Evolutionary conservation across 768 basidiomycete genomes (phyloP), one percentile per base, ranked within the genome.

Genomic region (Boletus rufocinnamomeus): DNA sequence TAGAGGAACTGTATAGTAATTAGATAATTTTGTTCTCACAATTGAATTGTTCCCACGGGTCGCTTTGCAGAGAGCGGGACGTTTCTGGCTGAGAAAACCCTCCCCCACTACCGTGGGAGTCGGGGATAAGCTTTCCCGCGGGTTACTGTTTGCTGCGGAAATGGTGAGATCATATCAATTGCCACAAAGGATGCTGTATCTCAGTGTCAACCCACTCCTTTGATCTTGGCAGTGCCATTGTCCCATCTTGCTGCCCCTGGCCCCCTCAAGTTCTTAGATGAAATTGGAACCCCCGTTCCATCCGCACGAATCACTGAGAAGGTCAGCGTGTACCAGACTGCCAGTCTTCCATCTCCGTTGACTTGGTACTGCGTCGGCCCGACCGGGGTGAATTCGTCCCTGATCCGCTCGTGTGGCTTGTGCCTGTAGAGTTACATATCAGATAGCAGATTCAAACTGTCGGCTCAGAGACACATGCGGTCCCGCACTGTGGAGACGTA

Each of bases 301-400:
- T 37, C 17, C 61, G 53, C 40, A 38, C 27, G 53, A 62, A 62
- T 30, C 54, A 43, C 38, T 3, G 21, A 30, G 45, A 43, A 41
- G 28, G 8, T 41, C 14, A 6, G 13, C 27, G 21, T 28, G 32
- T 25, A 17, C 27, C 23, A 35, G 49, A 25, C 34, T 25, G 34
- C 21, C 10, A 7, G 5, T 27, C 37, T 37, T 38, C 34, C 3
- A 8, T 34, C 35, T 46, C 11, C 38, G 21, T 32, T 21, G 25
- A 1, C 30, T 40, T 28, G 28, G 19, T 13, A n/a, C 30, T 37
- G 28, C n/a, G 14, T 34, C 27, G 34, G 30, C 6, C n/a, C 30
- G 23, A 52, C 30, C 17, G 21, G 32, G 16, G 2, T n/a, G 2
- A 35, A n/a, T 44, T 59, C n/a, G 41, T 23, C 2, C 40, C 25